These are phyloP conservation scores for Colletotrichum filicis DNA, from an alignment of 2,329 filamentous ascomycete species.

Conservation along the genomic window DNA sequence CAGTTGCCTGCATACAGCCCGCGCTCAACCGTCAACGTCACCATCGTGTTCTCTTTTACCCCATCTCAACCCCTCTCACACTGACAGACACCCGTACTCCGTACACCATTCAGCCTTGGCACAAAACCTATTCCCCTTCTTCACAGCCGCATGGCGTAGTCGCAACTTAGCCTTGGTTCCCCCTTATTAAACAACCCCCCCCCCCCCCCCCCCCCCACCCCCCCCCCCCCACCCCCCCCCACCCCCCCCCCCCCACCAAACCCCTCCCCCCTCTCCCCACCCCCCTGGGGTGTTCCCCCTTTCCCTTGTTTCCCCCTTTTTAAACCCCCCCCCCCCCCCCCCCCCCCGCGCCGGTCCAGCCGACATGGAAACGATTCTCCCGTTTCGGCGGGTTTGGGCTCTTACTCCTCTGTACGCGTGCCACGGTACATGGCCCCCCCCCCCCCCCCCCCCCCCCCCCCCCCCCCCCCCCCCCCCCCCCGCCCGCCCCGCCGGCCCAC, in stretches of 20 bases:
- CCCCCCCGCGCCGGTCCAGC: not conserved
- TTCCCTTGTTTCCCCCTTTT: not conserved
- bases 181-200: not conserved
- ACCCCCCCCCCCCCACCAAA: too few relatives aligned
- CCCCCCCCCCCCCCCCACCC: not conserved
- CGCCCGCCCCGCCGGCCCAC: too few relatives aligned
- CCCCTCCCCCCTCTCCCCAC: too few relatives aligned
- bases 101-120: not conserved
- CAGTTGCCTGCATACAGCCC: not conserved
- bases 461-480: too few relatives aligned
- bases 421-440: too few relatives aligned
- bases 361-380: not conserved
- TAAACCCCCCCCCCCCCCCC: not conserved
- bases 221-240: too few relatives aligned
- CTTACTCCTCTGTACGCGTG: too few relatives aligned
- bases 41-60: not conserved
- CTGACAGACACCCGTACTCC: not conserved
- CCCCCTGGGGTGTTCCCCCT: too few relatives aligned
- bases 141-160: conserved; percentile 5
- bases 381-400: not conserved
- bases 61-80: not conserved
- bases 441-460: too few relatives aligned
- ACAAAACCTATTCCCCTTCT: not conserved
- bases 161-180: not conserved
- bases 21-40: conserved; percentile 10